Evolutionary conservation across 805 yeast genomes (phyloP).

Genomic region (Spathaspora passalidarum): DNA sequence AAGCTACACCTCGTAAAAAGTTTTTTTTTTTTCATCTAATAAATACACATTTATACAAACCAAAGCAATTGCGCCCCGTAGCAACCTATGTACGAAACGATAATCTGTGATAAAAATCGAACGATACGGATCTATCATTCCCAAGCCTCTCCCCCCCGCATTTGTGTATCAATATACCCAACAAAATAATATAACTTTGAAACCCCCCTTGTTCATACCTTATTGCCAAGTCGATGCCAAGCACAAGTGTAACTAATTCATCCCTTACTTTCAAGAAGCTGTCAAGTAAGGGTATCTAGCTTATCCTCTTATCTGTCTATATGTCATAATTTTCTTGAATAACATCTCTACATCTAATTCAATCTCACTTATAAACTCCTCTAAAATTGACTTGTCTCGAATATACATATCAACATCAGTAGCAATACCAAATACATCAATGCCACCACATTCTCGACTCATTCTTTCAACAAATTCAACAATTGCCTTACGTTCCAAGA

Average conservation of each 20-base stretch:
- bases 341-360: constrained; percentile 11
- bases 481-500: constrained; percentile 10
- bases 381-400: constrained; percentile 11
- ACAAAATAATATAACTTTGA: too few relatives aligned
- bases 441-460: constrained; percentile 8
- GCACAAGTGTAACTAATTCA: too few relatives aligned
- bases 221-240: too few relatives aligned
- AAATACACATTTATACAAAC: not conserved
- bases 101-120: too few relatives aligned
- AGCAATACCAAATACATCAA: constrained; percentile 10
- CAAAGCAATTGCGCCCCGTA: too few relatives aligned
- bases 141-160: not conserved
- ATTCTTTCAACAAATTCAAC: constrained; percentile 12
- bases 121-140: too few relatives aligned
- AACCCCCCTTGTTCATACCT: not conserved
- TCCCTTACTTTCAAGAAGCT: too few relatives aligned
- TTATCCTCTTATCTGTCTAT: constrained; percentile 6
- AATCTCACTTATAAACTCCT: constrained; percentile 13
- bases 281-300: not conserved
- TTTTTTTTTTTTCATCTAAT: not conserved
- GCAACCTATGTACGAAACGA: too few relatives aligned
- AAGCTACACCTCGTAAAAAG: not conserved
- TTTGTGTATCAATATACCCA: not conserved
- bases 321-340: constrained; percentile 8
- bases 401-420: constrained; percentile 13